Conservation (phyloP, 306 rosid species). For the Prunus persica region Prunus_persica_NCBIv2 NC_034012.1:10998501-10999000, state of each 20-base stretch:
- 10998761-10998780: background rate
- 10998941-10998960: fast-evolving
- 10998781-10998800: background rate
- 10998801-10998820: background rate
- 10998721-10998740: background rate
- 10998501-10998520: too few relatives aligned
- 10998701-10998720: background rate
- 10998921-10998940: fast-evolving
- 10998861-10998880: too few relatives aligned
- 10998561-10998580: too few relatives aligned
- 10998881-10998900: too few relatives aligned
- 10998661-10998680: too few relatives aligned
- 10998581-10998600: too few relatives aligned
- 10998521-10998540: too few relatives aligned
- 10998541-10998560: too few relatives aligned
- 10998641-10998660: too few relatives aligned
- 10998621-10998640: too few relatives aligned
- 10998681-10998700: background rate
- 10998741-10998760: conserved; percentile 3
- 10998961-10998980: too few relatives aligned
- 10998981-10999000: fast-evolving
- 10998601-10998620: too few relatives aligned
- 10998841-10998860: background rate
- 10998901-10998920: fast-evolving
- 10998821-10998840: background rate